Percentiles rank a stretch among this genome's conserved stretches.
phyloP scores from a whole-genome alignment of 345 rosid genomes.

The Hibiscus tridactylites region DNA sequence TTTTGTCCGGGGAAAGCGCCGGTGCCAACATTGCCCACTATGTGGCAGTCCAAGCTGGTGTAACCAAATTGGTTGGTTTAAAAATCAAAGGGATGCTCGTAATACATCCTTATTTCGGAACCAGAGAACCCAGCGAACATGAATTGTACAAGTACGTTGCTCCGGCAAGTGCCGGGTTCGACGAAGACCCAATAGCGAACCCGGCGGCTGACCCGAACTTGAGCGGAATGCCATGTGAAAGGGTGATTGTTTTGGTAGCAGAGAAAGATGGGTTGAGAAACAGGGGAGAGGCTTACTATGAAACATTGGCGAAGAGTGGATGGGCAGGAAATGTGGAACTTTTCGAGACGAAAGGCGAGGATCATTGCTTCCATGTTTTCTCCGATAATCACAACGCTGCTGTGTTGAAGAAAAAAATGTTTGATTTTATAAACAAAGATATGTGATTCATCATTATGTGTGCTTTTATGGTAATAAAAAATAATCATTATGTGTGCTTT shows the following conservation, averaged over 20 bases:
- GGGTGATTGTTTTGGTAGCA: slow-evolving; percentile 25
- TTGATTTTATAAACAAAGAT: slow-evolving; percentile 18
- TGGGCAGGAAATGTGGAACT: slow-evolving; percentile 24
- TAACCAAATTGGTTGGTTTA: slow-evolving; percentile 11
- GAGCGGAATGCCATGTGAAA: slow-evolving; percentile 16
- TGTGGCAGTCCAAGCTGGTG: slow-evolving; percentile 28
- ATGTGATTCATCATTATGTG: not conserved
- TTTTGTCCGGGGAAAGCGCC: slow-evolving; percentile 39
- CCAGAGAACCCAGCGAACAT: slow-evolving; percentile 15
- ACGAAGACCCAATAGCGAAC: slow-evolving; percentile 31
- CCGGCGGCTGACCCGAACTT: slow-evolving; percentile 21
- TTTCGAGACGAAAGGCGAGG: slow-evolving; percentile 24
- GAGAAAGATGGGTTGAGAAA: slow-evolving; percentile 26
- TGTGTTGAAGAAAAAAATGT: slow-evolving; percentile 18
- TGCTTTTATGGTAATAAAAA: too few species aligned
- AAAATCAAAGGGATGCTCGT: slow-evolving; percentile 23
- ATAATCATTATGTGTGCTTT: too few species aligned
- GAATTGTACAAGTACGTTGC: slow-evolving; percentile 22
- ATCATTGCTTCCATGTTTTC: slow-evolving; percentile 30
- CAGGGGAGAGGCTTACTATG: slow-evolving; percentile 23
- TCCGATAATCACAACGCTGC: slow-evolving; percentile 14
- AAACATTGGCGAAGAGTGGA: slow-evolving; percentile 22
- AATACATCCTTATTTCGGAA: slow-evolving; percentile 34
- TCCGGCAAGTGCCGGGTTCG: slow-evolving; percentile 19
- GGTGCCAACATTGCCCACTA: slow-evolving; percentile 45